Percentiles rank a stretch among this genome's conserved stretches.
phyloP scores from a whole-genome alignment of 306 rosid species.

The Quercus alba region DNA sequence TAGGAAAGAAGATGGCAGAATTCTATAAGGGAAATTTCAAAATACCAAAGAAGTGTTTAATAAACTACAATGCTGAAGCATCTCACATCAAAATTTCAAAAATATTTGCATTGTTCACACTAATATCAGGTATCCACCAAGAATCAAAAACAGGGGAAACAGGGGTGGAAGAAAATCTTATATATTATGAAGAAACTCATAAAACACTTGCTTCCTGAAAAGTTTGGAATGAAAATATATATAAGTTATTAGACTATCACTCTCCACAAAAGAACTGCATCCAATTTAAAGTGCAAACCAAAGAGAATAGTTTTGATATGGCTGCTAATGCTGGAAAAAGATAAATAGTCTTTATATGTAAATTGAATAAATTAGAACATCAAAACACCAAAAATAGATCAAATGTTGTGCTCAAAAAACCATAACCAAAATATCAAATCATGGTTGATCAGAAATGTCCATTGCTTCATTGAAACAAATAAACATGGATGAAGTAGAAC shows the following conservation, averaged over 20 bases:
- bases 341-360: not conserved
- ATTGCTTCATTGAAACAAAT: not conserved
- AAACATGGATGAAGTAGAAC: not conserved
- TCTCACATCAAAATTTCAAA: too few relatives aligned
- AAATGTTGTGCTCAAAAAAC: not conserved
- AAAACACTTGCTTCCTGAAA: not conserved
- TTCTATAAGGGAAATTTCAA: too few relatives aligned
- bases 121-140: too few relatives aligned
- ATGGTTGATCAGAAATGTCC: not conserved
- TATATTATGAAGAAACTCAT: not conserved
- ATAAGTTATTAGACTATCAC: too few relatives aligned
- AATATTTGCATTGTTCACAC: too few relatives aligned
- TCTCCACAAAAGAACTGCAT: too few relatives aligned
- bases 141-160: too few relatives aligned
- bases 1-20: too few relatives aligned
- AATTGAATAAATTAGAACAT: not conserved
- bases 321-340: not conserved
- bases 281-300: not conserved
- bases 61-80: too few relatives aligned
- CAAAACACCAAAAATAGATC: not conserved
- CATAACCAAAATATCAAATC: not conserved
- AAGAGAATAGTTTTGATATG: not conserved
- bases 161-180: not conserved
- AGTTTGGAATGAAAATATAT: not conserved
- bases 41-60: too few relatives aligned